Evolutionary conservation across 208 protist species (phyloP), one percentile per base, ranked within the genome.

Genomic region (Crithidia expoeki): DNA sequence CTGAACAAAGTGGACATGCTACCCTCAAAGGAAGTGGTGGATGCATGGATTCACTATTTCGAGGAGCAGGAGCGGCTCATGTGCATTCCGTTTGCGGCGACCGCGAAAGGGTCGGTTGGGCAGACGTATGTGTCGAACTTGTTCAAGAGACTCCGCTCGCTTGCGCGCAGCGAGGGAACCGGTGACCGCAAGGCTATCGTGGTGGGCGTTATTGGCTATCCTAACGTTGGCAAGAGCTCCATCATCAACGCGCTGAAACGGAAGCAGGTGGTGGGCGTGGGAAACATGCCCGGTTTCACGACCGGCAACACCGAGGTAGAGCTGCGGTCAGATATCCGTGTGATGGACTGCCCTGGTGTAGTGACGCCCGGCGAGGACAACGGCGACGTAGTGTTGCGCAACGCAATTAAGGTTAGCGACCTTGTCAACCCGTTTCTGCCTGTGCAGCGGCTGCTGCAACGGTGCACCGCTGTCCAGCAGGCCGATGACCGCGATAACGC

Each of bases 1-100:
- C 84, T 99, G 11, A 99, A 99, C 76, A 99, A 99, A 83, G 95
- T 98, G 28, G 97, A 99, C 85, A 79, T 99, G 14, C 85, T 99
- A 28, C 98, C 98, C 27, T 89, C 88, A 2, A 90, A 94, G 42
- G 88, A 98, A 92, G 83, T 96, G 61, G 74, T 94, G 46, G 73
- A 95, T 57, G 79, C 74, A 28, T 97, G 94, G 92, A 76, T 96
- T 6, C 47, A 94, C 36, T 92, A 94, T 72, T 96, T 96, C 72
- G 87, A 95, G 72, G 34, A 79, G 33, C 82, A 89, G 19, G 89
- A 97, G 73, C 72, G 88, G 27, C 55, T 96, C 58, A 69, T 81
- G 36, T 94, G 89, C 72, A 86, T 97, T 27, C 89, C 91, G 4
- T 97, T 97, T 56, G 76, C 87, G n/a, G 87, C 92, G n/a, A 95